Conservation (phyloP, 2,329 filamentous ascomycete species). For the Fusarium equiseti region DNA sequence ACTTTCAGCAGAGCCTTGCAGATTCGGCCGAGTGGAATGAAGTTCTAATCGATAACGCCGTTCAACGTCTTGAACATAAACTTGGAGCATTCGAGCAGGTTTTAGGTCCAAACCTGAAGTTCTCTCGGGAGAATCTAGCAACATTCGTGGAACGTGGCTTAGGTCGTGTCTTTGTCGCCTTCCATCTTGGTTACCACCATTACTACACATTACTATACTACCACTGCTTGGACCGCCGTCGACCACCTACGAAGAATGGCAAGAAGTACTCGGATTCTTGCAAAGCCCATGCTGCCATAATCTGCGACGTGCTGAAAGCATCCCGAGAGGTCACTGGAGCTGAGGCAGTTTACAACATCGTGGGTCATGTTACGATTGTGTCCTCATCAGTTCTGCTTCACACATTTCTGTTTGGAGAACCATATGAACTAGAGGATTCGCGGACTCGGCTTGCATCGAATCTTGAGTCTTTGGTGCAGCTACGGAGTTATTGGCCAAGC, state of each 20-base stretch:
- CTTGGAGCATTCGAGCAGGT: constrained; percentile 43
- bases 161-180: constrained; percentile 51
- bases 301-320: constrained; percentile 48
- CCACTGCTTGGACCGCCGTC: constrained; percentile 51
- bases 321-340: constrained; percentile 44
- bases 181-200: constrained; percentile 53
- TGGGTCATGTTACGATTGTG: constrained; percentile 52
- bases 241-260: constrained; percentile 46
- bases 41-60: constrained; percentile 39
- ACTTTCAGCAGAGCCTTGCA: constrained; percentile 49
- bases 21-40: constrained; percentile 50
- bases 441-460: constrained; percentile 49
- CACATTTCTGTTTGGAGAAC: constrained; percentile 51
- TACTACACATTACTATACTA: constrained; percentile 52
- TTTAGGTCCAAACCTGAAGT: constrained; percentile 37
- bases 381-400: constrained; percentile 53
- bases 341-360: constrained; percentile 51
- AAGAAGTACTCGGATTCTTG: constrained; percentile 49
- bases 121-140: constrained; percentile 47
- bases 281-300: constrained; percentile 48
- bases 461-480: constrained; percentile 48
- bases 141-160: constrained; percentile 43
- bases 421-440: constrained; percentile 46
- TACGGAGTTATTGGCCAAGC: constrained; percentile 52
- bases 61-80: constrained; percentile 36